Percentiles rank a stretch among this genome's conserved stretches.
Conservation (phyloP, 805 yeast species). For the Candida caryicola region DNA sequence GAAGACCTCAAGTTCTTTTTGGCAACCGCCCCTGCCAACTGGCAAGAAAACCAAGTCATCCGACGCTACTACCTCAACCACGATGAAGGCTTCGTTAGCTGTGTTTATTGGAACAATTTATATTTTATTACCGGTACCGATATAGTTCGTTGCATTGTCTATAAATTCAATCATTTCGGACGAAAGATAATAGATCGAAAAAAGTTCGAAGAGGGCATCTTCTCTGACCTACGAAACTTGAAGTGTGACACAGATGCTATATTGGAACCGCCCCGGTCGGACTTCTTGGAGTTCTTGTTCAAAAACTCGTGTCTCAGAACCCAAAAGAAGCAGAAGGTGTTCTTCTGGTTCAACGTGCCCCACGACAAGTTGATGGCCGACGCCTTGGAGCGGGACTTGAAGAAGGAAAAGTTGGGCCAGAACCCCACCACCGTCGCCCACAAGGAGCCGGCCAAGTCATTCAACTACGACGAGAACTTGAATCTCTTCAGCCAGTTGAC, state of each 20-base stretch:
- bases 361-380: constrained; percentile 91
- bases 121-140: constrained; percentile 95
- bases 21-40: constrained; percentile 91
- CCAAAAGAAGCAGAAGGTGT: constrained; percentile 94
- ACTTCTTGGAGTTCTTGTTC: constrained; percentile 77
- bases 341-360: constrained; percentile 94
- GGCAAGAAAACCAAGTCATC: constrained; percentile 86
- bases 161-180: constrained; percentile 87
- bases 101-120: constrained; percentile 88
- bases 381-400: constrained; percentile 88
- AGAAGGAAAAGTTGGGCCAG: constrained; percentile 63
- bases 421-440: constrained; percentile 69
- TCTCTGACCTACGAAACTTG: constrained; percentile 82
- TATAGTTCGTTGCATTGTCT: constrained; percentile 87
- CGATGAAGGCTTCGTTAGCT: constrained; percentile 88
- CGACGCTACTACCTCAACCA: constrained; percentile 80
- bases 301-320: constrained; percentile 87
- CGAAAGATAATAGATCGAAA: constrained; percentile 79
- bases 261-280: constrained; percentile 82
- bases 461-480: constrained; percentile 55
- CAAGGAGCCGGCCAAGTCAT: constrained; percentile 77
- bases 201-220: constrained; percentile 95
- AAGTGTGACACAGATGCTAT: constrained; percentile 87
- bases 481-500: constrained; percentile 56
- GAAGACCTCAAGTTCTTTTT: constrained; percentile 83